Conservation (phyloP, 169 alveolate species). For the Eimeria praecox region DNA sequence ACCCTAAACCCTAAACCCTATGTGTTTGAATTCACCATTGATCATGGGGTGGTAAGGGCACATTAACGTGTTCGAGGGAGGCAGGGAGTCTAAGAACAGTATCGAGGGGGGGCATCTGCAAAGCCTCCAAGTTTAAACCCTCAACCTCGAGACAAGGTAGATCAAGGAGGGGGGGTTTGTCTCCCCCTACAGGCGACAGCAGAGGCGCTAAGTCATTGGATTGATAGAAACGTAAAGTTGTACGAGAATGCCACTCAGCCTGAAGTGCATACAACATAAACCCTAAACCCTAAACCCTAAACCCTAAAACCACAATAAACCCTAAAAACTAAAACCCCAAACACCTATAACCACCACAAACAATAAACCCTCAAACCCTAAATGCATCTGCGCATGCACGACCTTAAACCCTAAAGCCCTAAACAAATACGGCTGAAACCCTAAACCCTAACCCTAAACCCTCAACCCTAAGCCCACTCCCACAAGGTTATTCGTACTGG, state of each 20-base stretch:
- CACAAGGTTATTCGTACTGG: too few species aligned
- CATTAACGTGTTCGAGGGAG: slow-evolving; percentile 32
- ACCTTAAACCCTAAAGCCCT: slow-evolving; percentile 1
- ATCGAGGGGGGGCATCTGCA: not conserved
- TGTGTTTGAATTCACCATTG: slow-evolving; percentile 40
- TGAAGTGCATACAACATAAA: not conserved
- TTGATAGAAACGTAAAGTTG: slow-evolving; percentile 64
- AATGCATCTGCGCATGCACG: too few species aligned
- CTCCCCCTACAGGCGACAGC: not conserved
- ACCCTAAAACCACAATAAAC: not conserved
- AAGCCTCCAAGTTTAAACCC: not conserved
- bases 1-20: slow-evolving; percentile 35
- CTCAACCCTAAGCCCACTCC: too few species aligned
- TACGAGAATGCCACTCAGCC: slow-evolving; percentile 56
- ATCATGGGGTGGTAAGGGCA: slow-evolving; percentile 53
- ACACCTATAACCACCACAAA: too few species aligned
- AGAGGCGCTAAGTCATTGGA: slow-evolving; percentile 51
- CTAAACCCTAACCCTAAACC: not conserved
- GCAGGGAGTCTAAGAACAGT: slow-evolving; percentile 32
- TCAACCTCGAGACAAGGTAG: not conserved
- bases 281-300: slow-evolving; percentile 33
- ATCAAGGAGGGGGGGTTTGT: not conserved
- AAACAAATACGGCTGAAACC: too few species aligned
- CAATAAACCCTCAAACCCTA: slow-evolving; percentile 5
- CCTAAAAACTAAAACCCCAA: too few species aligned